Percentiles rank a stretch among this genome's conserved stretches.
Evolutionary conservation across 768 basidiomycete genomes (phyloP).

Genomic region (Pulveroboletus sp.): DNA sequence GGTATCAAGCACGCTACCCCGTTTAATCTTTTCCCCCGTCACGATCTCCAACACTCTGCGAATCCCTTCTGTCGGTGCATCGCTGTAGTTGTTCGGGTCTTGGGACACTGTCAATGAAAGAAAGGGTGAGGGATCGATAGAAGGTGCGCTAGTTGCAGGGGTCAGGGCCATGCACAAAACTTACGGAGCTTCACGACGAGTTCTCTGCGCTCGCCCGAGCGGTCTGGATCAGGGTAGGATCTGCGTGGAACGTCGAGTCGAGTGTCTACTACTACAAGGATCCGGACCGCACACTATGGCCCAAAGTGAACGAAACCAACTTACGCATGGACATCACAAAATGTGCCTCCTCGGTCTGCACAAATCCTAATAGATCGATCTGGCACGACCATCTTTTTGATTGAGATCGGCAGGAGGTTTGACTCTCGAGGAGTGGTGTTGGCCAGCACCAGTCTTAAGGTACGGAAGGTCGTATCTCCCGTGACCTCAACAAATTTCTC

Average conservation of each 20-base stretch:
- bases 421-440: not conserved
- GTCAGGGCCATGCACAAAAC: constrained; percentile 23
- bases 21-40: constrained; percentile 60
- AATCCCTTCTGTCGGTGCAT: constrained; percentile 94
- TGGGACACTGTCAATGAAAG: constrained; percentile 61
- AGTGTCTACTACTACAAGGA: not conserved
- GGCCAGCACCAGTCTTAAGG: not conserved
- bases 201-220: constrained; percentile 59
- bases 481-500: not conserved
- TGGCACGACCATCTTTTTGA: constrained; percentile 38
- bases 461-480: not conserved
- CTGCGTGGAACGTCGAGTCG: constrained; percentile 29
- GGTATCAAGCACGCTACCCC: constrained; percentile 64
- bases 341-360: constrained; percentile 88
- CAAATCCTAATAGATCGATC: constrained; percentile 80
- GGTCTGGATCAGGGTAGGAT: constrained; percentile 70
- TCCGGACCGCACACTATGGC: no score
- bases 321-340: constrained; percentile 84
- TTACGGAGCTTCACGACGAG: constrained; percentile 85
- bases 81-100: constrained; percentile 81
- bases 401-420: not conserved
- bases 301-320: constrained; percentile 20
- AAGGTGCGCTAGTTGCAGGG: no score
- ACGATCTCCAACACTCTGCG: constrained; percentile 78
- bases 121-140: not conserved